Conservation (phyloP, 495 filamentous ascomycete genomes). For the Thozetella sp. region DNA sequence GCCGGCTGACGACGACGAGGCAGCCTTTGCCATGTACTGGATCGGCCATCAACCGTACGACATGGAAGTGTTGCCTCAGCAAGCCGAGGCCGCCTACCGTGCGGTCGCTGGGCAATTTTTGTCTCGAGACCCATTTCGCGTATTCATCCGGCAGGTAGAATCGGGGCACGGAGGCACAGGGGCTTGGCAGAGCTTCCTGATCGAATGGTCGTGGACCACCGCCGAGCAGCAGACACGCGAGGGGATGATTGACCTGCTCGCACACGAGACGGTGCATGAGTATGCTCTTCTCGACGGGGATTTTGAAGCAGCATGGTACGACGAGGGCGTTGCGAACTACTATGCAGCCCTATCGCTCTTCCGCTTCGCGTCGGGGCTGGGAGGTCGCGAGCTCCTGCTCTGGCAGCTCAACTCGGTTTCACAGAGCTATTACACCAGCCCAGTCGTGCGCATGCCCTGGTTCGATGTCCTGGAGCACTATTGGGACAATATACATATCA, state of each 20-base stretch:
- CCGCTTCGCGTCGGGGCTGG: background rate
- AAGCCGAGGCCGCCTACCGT: background rate
- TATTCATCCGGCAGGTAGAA: background rate
- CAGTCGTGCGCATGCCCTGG: background rate
- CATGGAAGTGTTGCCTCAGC: background rate
- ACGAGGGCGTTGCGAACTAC: background rate
- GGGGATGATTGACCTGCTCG: background rate
- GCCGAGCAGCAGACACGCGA: background rate
- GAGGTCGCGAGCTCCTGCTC: background rate
- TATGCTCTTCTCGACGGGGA: background rate
- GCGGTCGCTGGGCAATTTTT: background rate
- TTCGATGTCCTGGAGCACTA: background rate
- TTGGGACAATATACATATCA: background rate
- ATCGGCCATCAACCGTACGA: background rate
- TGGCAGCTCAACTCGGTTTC: background rate
- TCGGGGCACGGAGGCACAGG: background rate
- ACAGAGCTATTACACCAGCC: background rate
- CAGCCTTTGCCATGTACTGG: constrained; percentile 1
- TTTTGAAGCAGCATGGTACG: background rate
- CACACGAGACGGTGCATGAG: background rate
- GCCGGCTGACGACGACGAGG: background rate
- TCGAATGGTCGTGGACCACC: background rate
- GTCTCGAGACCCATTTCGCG: background rate
- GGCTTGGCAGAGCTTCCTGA: background rate
- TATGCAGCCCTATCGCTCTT: background rate